phyloP scores from a whole-genome alignment of 2,329 filamentous ascomycete genomes.

The Exophiala bonariae region DNA sequence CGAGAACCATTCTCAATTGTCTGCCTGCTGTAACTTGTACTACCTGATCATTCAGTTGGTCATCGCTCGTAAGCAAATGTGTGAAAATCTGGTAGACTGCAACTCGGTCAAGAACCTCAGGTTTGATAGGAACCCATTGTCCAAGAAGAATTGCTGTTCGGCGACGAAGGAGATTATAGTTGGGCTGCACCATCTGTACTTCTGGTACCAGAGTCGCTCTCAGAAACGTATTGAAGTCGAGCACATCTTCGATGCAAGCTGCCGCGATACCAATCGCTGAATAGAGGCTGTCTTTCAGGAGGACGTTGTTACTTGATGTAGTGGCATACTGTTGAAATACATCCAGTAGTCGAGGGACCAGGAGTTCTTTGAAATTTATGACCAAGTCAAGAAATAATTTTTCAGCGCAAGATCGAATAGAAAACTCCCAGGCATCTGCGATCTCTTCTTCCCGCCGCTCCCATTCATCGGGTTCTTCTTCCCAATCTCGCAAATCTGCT shows the following conservation, averaged over 20 bases:
- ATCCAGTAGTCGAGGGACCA: conserved; percentile 74
- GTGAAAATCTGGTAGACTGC: conserved; percentile 87
- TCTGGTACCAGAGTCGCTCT: conserved; percentile 74
- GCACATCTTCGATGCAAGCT: conserved; percentile 67
- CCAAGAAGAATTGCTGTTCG: conserved; percentile 86
- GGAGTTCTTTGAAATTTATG: conserved; percentile 79
- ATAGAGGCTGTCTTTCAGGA: conserved; percentile 92
- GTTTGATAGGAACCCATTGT: conserved; percentile 82
- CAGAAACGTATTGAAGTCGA: conserved; percentile 84
- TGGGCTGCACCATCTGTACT: conserved; percentile 65
- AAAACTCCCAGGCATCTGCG: conserved; percentile 86
- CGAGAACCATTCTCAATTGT: conserved; percentile 75
- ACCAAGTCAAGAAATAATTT: conserved; percentile 91
- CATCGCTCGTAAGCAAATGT: conserved; percentile 75
- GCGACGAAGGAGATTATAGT: conserved; percentile 80
- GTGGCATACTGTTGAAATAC: conserved; percentile 80
- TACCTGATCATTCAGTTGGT: conserved; percentile 82
- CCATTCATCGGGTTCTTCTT: conserved; percentile 94
- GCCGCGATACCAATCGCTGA: conserved; percentile 87
- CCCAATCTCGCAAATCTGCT: conserved; percentile 86
- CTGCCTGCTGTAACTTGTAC: conserved; percentile 88
- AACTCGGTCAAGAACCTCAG: conserved; percentile 65
- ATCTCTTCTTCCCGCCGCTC: conserved; percentile 84
- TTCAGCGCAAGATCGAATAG: conserved; percentile 87
- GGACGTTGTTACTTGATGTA: conserved; percentile 66